Evolutionary conservation across 2,329 filamentous ascomycete species (phyloP), one percentile per base, ranked within the genome.

Genomic region (Dothistroma septosporum): DNA sequence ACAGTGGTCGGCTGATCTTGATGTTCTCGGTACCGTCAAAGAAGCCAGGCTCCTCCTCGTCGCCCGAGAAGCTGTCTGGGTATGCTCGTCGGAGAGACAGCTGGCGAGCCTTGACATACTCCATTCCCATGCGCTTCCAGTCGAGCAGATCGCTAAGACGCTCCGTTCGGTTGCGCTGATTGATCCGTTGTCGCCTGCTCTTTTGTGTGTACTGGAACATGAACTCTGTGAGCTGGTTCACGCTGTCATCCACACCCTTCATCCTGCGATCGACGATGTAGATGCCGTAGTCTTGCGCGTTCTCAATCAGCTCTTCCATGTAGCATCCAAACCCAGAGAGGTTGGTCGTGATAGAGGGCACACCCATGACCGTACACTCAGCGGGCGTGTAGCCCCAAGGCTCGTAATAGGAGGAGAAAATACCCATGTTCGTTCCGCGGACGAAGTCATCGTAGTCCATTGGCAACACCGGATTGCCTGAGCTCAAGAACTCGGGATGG

Each of bases 121-220:
- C 94, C 87, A 97, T 88, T 22, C 94, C 94, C 94, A 99, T 99
- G 54, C 94, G 85, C 84, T 97, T 97, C 94, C 94, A 99, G 78
- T 99, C 94, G 46, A 99, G 83, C 62, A 99, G 82, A 74, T 99
- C 94, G 72, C 92, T 96, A 58, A 99, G 80, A 53, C 94, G 87
- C 81, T 99, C 94, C 0, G 94, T 99, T 58, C 94, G 87, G 78
- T 99, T 99, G 54, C 94, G 87, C 80, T 97, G 94, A 82, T 99
- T 99, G 83, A 99, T 99, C 55, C 94, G 90, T 77, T 99, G 94
- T 63, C 94, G 87, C 60, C 92, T 89, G 76, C 90, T 96, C 86
- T 99, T 99, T 73, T 84, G 84, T 64, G 89, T 89, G 74, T 97
- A 99, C 52, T 97, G 91, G 73, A 87, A 94, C 93, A 99, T 97